Evolutionary conservation across 805 yeast species (phyloP).

Genomic region (Kodamaea fukazawae): DNA sequence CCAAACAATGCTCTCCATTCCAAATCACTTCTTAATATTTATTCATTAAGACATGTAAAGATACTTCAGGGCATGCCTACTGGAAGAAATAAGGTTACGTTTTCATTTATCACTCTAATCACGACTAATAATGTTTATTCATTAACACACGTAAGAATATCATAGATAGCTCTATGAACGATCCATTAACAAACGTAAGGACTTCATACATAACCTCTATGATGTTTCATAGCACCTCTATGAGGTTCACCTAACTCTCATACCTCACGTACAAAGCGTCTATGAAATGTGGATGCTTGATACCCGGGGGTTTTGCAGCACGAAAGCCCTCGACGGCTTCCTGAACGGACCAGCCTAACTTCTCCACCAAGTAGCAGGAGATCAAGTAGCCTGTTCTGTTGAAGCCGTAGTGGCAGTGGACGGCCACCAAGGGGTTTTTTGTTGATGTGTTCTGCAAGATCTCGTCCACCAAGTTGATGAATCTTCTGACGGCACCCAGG

Average conservation of each 20-base stretch:
- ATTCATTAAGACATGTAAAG: too few relatives aligned
- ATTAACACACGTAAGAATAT: too few relatives aligned
- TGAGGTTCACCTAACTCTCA: slow-evolving; percentile 18
- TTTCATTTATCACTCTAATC: too few relatives aligned
- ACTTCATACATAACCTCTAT: too few relatives aligned
- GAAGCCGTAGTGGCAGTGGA: slow-evolving; percentile 82
- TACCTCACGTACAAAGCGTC: slow-evolving; percentile 70
- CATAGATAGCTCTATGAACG: too few relatives aligned
- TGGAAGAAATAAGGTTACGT: too few relatives aligned
- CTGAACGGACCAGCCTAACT: slow-evolving; percentile 53
- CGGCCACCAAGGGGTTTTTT: slow-evolving; percentile 47
- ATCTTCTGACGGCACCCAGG: slow-evolving; percentile 52
- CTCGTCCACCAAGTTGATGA: slow-evolving; percentile 51
- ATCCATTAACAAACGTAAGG: too few relatives aligned
- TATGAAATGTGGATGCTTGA: slow-evolving; percentile 72
- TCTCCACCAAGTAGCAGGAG: slow-evolving; percentile 65
- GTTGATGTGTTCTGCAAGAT: slow-evolving; percentile 28
- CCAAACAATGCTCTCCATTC: too few relatives aligned
- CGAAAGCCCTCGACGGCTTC: slow-evolving; percentile 64
- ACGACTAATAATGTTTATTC: too few relatives aligned
- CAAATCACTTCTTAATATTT: too few relatives aligned
- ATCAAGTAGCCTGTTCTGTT: slow-evolving; percentile 75
- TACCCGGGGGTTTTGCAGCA: slow-evolving; percentile 63
- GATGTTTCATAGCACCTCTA: too few relatives aligned
- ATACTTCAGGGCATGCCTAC: too few relatives aligned